Conservation (phyloP, 1,284 basidiomycete species). For the Puccinia horiana region DNA sequence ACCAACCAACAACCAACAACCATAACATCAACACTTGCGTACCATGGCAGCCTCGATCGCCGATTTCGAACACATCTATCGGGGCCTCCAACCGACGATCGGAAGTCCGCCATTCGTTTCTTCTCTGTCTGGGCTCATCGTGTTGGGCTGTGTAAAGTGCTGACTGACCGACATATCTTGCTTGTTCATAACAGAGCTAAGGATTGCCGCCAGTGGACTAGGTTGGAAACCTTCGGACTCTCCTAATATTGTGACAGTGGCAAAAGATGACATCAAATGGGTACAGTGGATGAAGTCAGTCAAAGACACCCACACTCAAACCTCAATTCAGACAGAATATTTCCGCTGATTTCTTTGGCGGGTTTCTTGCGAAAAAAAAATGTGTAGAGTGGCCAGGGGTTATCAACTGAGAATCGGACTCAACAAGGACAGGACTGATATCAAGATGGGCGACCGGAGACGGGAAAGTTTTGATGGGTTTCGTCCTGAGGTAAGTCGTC, state of each 20-base stretch:
- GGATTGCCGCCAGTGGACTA: slow-evolving; percentile 81
- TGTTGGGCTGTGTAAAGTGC: not conserved
- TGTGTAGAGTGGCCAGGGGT: slow-evolving; percentile 74
- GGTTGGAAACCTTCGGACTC: slow-evolving; percentile 76
- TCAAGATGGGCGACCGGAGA: slow-evolving; percentile 62
- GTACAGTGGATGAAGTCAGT: slow-evolving; percentile 74
- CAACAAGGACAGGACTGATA: slow-evolving; percentile 64
- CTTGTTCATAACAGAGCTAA: slow-evolving; percentile 74
- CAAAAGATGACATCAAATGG: slow-evolving; percentile 76
- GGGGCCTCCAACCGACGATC: slow-evolving; percentile 70
- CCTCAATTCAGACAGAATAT: not conserved
- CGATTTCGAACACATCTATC: slow-evolving; percentile 80
- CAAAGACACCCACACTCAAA: not conserved
- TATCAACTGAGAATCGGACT: slow-evolving; percentile 84
- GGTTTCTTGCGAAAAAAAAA: too few species aligned
- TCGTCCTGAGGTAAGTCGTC: slow-evolving; percentile 70
- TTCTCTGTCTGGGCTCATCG: not conserved
- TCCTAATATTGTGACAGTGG: slow-evolving; percentile 67
- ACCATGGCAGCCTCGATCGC: slow-evolving; percentile 57
- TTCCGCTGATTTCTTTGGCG: not conserved
- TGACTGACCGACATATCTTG: too few species aligned
- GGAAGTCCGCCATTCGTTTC: slow-evolving; percentile 70
- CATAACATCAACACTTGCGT: too few species aligned
- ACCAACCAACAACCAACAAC: too few species aligned
- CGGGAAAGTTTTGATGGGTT: slow-evolving; percentile 90